Percentiles rank a stretch among this genome's conserved stretches.
phyloP scores from a whole-genome alignment of 2,329 filamentous ascomycete species.

The Pestalotiopsis sp. region DNA sequence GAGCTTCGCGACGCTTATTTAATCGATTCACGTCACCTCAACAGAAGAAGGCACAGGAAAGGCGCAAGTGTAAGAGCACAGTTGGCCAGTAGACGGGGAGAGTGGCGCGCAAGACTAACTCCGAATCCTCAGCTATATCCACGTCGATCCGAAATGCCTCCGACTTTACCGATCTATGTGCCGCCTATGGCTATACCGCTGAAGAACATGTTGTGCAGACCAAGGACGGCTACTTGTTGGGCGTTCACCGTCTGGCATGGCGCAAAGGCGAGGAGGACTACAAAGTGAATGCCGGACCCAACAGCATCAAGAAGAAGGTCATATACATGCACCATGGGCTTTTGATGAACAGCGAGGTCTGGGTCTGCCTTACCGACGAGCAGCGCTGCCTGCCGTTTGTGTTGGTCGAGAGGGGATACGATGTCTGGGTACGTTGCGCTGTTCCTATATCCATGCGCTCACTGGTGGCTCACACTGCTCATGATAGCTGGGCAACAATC shows the following conservation, averaged over 20 bases:
- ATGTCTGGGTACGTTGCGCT: slow-evolving; percentile 78
- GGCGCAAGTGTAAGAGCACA: slow-evolving; percentile 59
- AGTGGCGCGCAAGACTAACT: not conserved
- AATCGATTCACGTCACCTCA: slow-evolving; percentile 75
- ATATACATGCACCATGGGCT: slow-evolving; percentile 95
- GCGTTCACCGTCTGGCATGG: slow-evolving; percentile 85
- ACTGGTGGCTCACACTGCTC: not conserved
- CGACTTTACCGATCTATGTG: slow-evolving; percentile 94
- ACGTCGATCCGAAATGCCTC: slow-evolving; percentile 81
- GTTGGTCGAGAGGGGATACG: slow-evolving; percentile 87
- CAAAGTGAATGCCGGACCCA: slow-evolving; percentile 73
- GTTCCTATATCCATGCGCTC: not conserved
- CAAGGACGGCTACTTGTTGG: slow-evolving; percentile 88
- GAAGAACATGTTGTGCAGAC: slow-evolving; percentile 98
- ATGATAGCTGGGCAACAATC: slow-evolving; percentile 84
- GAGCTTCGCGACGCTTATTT: slow-evolving; percentile 80
- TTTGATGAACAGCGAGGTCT: slow-evolving; percentile 98
- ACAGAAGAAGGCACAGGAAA: slow-evolving; percentile 67
- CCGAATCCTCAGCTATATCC: slow-evolving; percentile 59
- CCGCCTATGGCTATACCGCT: slow-evolving; percentile 86
- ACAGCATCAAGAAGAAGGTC: slow-evolving; percentile 77
- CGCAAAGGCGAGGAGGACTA: slow-evolving; percentile 78
- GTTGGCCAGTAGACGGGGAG: slow-evolving; percentile 21
- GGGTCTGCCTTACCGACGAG: slow-evolving; percentile 89
- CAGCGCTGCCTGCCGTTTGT: slow-evolving; percentile 86